Base-by-base conservation (phyloP, 495 filamentous ascomycete species). In the Penicillium paradoxum region DNA sequence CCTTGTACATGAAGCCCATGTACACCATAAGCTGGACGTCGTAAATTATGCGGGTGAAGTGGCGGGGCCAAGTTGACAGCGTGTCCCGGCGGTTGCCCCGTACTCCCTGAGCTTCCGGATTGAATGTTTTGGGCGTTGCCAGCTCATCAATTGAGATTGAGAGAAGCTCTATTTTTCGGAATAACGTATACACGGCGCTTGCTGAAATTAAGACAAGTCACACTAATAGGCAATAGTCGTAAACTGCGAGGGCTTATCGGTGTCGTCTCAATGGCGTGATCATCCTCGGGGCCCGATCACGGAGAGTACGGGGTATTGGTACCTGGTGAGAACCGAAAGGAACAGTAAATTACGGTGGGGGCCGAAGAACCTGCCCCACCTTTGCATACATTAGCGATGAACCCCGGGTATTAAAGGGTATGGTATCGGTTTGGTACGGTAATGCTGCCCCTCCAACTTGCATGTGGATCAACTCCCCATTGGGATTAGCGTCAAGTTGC, bases 371-470 rank as follows among this genome's bases (percentile, higher is more conserved):
- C 10, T 3, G 7, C 24, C 24, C 24, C 24, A 27, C 24, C 3
- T 7, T 3, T 13, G 8, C 8, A 6, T 2, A 17, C 4, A 37
- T 42, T 18, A 38, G 0, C 9, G 1, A 6, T 19, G 34, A 18
- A 29, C 34, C 22, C 15, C 10, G 15, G 22, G 33, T n/a, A 29
- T 18, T 18, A 2, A 37, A 9, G 6, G 5, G 27, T 46, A 21
- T n/a, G 7, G 38, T 51, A 15, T 32, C 8, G 34, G 40, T 22
- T 6, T 24, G 0, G 25, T 34, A 57, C 41, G 15, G 22, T 53
- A 56, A 39, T 32, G 17, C 17, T 61, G 57, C 63, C 67, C 64
- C 61, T 65, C 60, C 42, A 65, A 36, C 33, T 8, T 46, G 8
- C 25, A 18, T 25, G 39, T 33, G 25, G 41, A 44, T 29, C 41